Evolutionary conservation across 1,284 basidiomycete genomes (phyloP), one percentile per base, ranked within the genome.

Genomic region (Sutorius eximius): DNA sequence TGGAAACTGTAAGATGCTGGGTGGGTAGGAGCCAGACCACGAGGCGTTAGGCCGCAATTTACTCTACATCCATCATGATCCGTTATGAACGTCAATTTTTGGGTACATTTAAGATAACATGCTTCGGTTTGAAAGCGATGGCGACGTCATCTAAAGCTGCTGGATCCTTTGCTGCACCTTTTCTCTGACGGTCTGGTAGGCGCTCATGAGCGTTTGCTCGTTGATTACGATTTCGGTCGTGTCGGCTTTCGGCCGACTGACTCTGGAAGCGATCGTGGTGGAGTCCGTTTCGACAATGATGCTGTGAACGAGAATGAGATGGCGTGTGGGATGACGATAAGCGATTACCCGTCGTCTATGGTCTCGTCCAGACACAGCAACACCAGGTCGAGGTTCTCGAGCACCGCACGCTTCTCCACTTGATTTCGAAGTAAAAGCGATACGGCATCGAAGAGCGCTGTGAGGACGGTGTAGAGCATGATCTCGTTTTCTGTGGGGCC

Each of bases 211-310:
- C 5, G 93, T 96, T 75, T 98, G 95, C 75, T 99, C 97, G 80
- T 98, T 99, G 81, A 99, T 97, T 59, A 97, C 91, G 61, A 99
- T 97, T 67, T 98, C 95, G 40, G 91, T 91, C 52, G 93, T 89
- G 72, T 99, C 97, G 18, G 95, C 89, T 65, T 87, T 87, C 46
- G 97, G 93, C 61, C 95, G 79, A 61, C 93, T 96, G 46, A 99
- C 97, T 55, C 97, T 80, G 34, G 94, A 95, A 0, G 95, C 94
- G 67, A 99, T 97, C 11, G 95, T 93, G 0, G 92, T 87, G 5
- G 94, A 82, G 73, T 99, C 97, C 1, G 95, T 99, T 74, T 99
- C 96, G 45, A 99, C 88, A 62, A 99, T 96, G 72, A 99, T 91
- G 42, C 96, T 98, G 68, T 34, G 15, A 52, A 36, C 41, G 45